A percentile compares a stretch with the other conserved stretches of the same genome.
Evolutionary conservation across 2,329 filamentous ascomycete genomes (phyloP).

Genomic region (Fusarium veterinarium): DNA sequence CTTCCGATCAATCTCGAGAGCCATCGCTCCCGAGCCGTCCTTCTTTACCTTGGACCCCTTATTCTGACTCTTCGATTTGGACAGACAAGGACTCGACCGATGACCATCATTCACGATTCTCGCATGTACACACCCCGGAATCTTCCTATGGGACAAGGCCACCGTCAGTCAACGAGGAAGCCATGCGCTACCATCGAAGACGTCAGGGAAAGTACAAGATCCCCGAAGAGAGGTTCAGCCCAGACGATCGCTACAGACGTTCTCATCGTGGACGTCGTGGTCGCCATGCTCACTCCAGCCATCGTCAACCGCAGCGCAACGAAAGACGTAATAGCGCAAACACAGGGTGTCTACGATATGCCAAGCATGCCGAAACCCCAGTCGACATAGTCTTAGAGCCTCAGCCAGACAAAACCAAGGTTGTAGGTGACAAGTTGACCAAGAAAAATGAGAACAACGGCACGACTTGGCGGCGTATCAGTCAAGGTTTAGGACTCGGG

Average conservation of each 20-base stretch:
- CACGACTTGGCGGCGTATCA: slow-evolving; percentile 13
- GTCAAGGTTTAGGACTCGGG: slow-evolving; percentile 10
- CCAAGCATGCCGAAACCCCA: not conserved
- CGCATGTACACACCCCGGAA: slow-evolving; percentile 13
- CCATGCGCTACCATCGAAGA: not conserved
- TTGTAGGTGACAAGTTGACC: slow-evolving; percentile 14
- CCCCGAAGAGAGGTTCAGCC: not conserved
- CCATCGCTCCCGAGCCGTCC: not conserved
- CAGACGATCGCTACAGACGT: slow-evolving; percentile 6
- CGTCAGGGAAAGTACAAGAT: not conserved
- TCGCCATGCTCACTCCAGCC: slow-evolving; percentile 7
- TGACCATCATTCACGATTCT: not conserved
- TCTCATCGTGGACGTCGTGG: not conserved
- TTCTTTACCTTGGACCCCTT: not conserved
- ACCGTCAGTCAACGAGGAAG: slow-evolving; percentile 21
- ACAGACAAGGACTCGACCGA: slow-evolving; percentile 13
- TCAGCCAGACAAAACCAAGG: not conserved
- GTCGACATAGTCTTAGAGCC: not conserved
- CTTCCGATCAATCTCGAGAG: slow-evolving; percentile 5
- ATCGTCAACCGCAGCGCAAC: not conserved
- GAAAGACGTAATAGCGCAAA: not conserved
- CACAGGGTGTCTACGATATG: not conserved
- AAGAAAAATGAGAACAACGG: not conserved
- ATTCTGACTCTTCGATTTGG: not conserved
- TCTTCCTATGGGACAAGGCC: slow-evolving; percentile 21